These are phyloP conservation scores for Colletotrichum sp. DNA, from an alignment of 2,329 filamentous ascomycete species.

Conservation along the genomic window DNA sequence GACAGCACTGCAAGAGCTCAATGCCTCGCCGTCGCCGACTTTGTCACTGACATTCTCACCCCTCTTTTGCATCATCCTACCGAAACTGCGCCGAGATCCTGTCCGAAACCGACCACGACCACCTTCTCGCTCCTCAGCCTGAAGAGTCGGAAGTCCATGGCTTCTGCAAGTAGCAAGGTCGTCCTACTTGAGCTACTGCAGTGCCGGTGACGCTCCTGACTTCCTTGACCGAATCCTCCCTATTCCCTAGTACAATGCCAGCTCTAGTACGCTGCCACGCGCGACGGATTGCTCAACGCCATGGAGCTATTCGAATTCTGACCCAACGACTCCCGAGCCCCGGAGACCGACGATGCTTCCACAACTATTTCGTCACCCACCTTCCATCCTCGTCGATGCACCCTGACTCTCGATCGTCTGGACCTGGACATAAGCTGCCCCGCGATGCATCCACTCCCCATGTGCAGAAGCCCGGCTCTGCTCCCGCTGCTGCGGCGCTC, in stretches of 20 bases:
- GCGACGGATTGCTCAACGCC: conserved; percentile 9
- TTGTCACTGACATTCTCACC: not conserved
- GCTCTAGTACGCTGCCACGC: not conserved
- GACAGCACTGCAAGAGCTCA: conserved; percentile 4
- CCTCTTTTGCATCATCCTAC: not conserved
- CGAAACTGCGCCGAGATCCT: not conserved
- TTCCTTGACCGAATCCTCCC: not conserved
- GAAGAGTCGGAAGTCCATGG: conserved; percentile 12
- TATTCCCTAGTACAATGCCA: conserved; percentile 10
- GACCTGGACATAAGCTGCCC: conserved; percentile 84
- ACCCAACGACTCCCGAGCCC: not conserved
- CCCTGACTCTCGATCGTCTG: conserved; percentile 75
- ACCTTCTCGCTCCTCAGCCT: not conserved
- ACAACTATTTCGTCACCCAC: conserved; percentile 97
- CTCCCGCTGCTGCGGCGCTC: conserved; percentile 64
- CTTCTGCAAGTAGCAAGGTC: conserved; percentile 11
- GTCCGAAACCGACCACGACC: not conserved
- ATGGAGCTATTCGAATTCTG: not conserved
- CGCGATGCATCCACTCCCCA: conserved; percentile 85
- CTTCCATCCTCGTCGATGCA: conserved; percentile 92
- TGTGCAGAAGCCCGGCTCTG: conserved; percentile 56
- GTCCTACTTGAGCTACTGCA: conserved; percentile 16
- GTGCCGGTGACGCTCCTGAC: conserved; percentile 11
- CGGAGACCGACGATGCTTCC: conserved; percentile 64
- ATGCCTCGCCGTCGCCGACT: conserved; percentile 18